phyloP scores from a whole-genome alignment of 139 green algal genomes.

The Chloropicon primus region DNA sequence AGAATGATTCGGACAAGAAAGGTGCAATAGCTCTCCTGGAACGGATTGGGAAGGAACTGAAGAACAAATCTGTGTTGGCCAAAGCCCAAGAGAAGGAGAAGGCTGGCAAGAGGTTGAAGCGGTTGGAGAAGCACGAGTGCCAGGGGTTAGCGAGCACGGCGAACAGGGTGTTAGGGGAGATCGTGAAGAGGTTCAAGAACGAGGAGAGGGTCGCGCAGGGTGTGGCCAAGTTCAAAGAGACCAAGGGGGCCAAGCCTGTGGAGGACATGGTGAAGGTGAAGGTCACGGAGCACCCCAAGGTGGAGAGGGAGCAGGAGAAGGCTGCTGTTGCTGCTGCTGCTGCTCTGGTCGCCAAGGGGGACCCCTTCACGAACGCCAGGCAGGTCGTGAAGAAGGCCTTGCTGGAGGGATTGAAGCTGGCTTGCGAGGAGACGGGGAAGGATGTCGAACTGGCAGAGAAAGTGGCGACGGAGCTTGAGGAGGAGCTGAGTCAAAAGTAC shows the following conservation, averaged over 20 bases:
- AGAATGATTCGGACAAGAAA: conserved; percentile 25
- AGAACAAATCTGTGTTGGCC: conserved; percentile 16
- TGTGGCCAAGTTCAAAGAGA: conserved; percentile 12
- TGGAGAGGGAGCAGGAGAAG: conserved; percentile 24
- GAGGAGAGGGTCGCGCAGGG: not conserved
- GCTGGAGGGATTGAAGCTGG: conserved; percentile 23
- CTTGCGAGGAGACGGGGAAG: conserved; percentile 6
- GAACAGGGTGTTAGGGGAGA: not conserved
- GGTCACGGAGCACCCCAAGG: not conserved
- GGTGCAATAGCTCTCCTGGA: conserved; percentile 37
- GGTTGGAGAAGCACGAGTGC: conserved; percentile 1
- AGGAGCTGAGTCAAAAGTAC: conserved; percentile 29
- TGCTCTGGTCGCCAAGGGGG: not conserved
- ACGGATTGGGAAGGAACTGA: conserved; percentile 49
- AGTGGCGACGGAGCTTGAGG: conserved; percentile 30
- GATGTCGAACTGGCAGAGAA: conserved; percentile 1
- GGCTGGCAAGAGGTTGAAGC: not conserved
- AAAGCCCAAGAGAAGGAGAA: conserved; percentile 20
- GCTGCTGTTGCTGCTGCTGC: not conserved
- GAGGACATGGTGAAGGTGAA: not conserved
- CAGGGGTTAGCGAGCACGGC: not conserved
- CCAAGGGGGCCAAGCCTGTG: conserved; percentile 21
- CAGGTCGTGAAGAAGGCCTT: conserved; percentile 17
- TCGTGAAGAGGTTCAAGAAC: not conserved
- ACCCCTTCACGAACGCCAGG: not conserved